These are phyloP conservation scores for Penicillium verhagenii DNA, from an alignment of 495 filamentous ascomycete genomes.

Conservation along the genomic window DNA sequence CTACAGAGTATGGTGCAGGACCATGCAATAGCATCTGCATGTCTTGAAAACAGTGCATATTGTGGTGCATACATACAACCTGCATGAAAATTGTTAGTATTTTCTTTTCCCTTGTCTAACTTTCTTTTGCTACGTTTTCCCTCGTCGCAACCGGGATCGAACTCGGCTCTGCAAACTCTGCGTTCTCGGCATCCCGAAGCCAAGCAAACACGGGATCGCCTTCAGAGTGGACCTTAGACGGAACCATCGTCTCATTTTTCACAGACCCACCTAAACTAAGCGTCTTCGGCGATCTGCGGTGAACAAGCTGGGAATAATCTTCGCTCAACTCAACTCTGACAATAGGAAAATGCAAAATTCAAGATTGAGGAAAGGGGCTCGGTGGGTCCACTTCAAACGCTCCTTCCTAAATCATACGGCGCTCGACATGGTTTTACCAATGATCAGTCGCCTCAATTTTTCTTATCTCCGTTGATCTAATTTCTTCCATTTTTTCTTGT, in stretches of 20 bases:
- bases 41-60: background rate
- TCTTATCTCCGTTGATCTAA: background rate
- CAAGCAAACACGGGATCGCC: conserved; percentile 13
- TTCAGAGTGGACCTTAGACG: conserved; percentile 8
- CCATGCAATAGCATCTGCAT: background rate
- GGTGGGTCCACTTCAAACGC: conserved; percentile 2
- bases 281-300: conserved; percentile 25
- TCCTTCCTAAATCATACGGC: conserved; percentile 15
- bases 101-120: background rate
- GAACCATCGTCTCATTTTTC: conserved; percentile 19
- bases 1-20: background rate
- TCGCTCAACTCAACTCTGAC: conserved; percentile 1
- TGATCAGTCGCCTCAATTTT: background rate
- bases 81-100: background rate
- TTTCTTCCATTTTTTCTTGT: background rate
- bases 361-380: conserved; percentile 6
- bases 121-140: background rate
- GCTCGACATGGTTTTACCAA: background rate
- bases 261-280: conserved; percentile 18
- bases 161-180: background rate
- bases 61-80: background rate
- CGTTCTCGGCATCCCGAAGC: conserved; percentile 23
- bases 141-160: background rate
- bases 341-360: background rate
- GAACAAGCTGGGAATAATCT: conserved; percentile 11